These are phyloP conservation scores for Teunomyces aglyptinius DNA, from an alignment of 805 yeast species.

Conservation along the genomic window DNA sequence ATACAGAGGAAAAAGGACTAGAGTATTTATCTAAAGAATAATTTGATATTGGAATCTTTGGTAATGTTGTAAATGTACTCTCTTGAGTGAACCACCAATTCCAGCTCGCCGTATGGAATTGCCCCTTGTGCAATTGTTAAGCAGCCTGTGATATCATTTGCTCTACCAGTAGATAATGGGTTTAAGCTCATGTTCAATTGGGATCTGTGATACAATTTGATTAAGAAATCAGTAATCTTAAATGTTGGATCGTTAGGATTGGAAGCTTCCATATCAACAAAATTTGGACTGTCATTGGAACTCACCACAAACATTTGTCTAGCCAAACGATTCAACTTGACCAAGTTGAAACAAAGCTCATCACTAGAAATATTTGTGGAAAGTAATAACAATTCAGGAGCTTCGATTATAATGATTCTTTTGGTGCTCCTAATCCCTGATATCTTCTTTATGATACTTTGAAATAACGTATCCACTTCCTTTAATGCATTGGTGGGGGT, in stretches of 20 bases:
- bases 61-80: slow-evolving; percentile 61
- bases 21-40: slow-evolving; percentile 40
- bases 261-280: slow-evolving; percentile 26
- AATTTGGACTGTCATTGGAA: slow-evolving; percentile 36
- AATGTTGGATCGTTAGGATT: slow-evolving; percentile 31
- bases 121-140: slow-evolving; percentile 61
- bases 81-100: slow-evolving; percentile 45
- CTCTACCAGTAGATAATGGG: slow-evolving; percentile 77
- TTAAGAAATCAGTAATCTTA: slow-evolving; percentile 47
- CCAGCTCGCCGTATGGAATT: slow-evolving; percentile 21
- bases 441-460: slow-evolving; percentile 11
- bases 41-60: slow-evolving; percentile 50
- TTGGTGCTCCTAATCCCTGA: slow-evolving; percentile 7
- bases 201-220: slow-evolving; percentile 50
- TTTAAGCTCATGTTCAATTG: slow-evolving; percentile 53
- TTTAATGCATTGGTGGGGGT: slow-evolving; percentile 17
- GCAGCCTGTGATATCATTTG: slow-evolving; percentile 78
- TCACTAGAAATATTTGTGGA: slow-evolving; percentile 38
- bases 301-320: slow-evolving; percentile 35
- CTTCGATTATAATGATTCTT: slow-evolving; percentile 41
- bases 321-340: slow-evolving; percentile 31
- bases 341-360: slow-evolving; percentile 32
- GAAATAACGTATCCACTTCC: slow-evolving; percentile 18
- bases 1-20: slow-evolving; percentile 32
- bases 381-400: slow-evolving; percentile 45